Percentiles rank a stretch among this genome's conserved stretches.
phyloP scores from a whole-genome alignment of 177 flowering plant species.

The Vitis hybrid region DNA sequence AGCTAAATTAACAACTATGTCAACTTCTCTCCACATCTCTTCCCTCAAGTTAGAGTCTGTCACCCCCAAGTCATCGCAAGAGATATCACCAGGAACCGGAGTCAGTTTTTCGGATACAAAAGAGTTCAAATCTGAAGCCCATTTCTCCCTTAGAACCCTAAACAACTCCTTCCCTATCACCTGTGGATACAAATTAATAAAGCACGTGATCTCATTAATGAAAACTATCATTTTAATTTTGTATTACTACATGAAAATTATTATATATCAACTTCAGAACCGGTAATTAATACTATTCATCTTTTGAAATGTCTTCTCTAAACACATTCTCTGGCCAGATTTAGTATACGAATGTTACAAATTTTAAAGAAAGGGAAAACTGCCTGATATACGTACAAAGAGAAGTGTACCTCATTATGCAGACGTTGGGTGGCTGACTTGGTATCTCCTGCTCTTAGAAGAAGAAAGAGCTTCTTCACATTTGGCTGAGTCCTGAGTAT shows the following conservation, averaged over 20 bases:
- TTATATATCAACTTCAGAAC: too few relatives aligned
- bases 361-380: too few relatives aligned
- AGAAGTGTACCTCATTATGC: conserved; percentile 35
- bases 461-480: conserved; percentile 54
- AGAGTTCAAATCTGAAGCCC: conserved; percentile 28
- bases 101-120: conserved; percentile 37
- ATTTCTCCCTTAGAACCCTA: conserved; percentile 38
- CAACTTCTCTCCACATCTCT: conserved; percentile 42
- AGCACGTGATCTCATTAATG: background rate
- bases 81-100: conserved; percentile 43
- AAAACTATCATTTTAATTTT: background rate
- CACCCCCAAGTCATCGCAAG: conserved; percentile 44
- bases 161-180: conserved; percentile 48
- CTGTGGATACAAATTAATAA: conserved; percentile 15
- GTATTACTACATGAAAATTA: too few relatives aligned
- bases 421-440: conserved; percentile 41
- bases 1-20: conserved; percentile 50
- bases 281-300: too few relatives aligned
- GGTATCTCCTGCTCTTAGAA: conserved; percentile 49
- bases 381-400: too few relatives aligned
- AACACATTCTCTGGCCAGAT: too few relatives aligned
- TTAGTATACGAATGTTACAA: too few relatives aligned
- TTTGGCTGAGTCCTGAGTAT: conserved; percentile 57
- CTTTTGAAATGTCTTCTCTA: too few relatives aligned
- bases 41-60: conserved; percentile 30